Conservation (phyloP, 495 filamentous ascomycete genomes). For the Aspergillus haitiensis region DNA sequence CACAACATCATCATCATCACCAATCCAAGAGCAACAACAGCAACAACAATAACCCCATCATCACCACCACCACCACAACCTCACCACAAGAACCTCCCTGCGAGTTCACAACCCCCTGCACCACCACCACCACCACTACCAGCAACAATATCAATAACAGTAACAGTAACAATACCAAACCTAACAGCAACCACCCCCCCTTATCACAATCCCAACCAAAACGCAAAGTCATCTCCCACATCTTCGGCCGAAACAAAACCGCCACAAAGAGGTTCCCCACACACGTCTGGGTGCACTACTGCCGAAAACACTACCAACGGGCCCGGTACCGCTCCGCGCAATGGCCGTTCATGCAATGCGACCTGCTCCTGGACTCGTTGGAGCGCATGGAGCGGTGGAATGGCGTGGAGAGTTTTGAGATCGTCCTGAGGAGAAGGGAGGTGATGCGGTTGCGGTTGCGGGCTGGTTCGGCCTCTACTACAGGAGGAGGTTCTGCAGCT, state of each 20-base stretch:
- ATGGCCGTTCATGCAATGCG: slow-evolving; percentile 60
- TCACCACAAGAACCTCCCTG: slow-evolving; percentile 5
- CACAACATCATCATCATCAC: not conserved
- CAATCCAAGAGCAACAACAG: no score
- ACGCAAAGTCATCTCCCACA: slow-evolving; percentile 80
- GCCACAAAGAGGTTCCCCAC: slow-evolving; percentile 67
- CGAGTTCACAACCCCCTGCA: slow-evolving; percentile 36
- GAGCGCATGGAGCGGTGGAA: slow-evolving; percentile 61
- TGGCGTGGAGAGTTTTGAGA: slow-evolving; percentile 36
- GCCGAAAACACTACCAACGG: slow-evolving; percentile 86
- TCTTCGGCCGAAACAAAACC: slow-evolving; percentile 86
- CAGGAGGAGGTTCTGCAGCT: not conserved
- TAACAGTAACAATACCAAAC: not conserved
- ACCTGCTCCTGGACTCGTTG: slow-evolving; percentile 59
- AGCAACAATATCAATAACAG: not conserved
- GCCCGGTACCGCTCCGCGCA: slow-evolving; percentile 62
- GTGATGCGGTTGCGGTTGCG: slow-evolving; percentile 4
- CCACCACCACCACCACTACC: slow-evolving; percentile 25
- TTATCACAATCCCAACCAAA: not conserved
- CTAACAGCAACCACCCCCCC: slow-evolving; percentile 15
- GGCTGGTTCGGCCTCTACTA: not conserved
- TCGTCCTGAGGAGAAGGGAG: slow-evolving; percentile 31
- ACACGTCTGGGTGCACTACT: slow-evolving; percentile 67
- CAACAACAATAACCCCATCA: not conserved
- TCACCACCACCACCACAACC: not conserved